Evolutionary conservation across 176 grass and related monocot species (phyloP).

Genomic region (Cenchrus fungigraminus): DNA sequence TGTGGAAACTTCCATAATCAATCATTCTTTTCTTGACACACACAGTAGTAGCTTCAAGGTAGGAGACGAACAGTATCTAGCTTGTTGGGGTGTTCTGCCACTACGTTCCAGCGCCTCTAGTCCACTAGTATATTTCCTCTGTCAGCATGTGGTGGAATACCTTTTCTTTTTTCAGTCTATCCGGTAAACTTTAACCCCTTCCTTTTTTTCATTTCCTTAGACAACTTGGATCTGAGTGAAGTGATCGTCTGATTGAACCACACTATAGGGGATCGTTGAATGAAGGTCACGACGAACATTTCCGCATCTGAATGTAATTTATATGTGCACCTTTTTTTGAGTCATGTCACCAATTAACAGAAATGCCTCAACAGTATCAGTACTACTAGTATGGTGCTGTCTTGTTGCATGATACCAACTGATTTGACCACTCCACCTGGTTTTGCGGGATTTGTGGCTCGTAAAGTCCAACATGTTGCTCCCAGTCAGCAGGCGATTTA

Average conservation of each 20-base stretch:
- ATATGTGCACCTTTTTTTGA: no score
- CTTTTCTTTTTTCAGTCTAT: neutral
- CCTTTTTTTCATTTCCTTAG: no score
- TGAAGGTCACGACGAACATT: neutral
- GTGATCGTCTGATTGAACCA: neutral
- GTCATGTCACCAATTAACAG: neutral
- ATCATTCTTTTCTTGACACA: neutral
- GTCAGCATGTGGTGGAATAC: neutral
- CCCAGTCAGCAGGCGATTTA: neutral
- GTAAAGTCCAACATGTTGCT: neutral
- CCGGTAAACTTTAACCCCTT: neutral
- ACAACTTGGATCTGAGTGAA: neutral
- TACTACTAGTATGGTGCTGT: neutral
- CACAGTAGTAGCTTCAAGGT: no score
- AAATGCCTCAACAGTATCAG: neutral
- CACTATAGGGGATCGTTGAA: neutral
- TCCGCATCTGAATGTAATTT: neutral
- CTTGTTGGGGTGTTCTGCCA: neutral
- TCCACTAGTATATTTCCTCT: neutral
- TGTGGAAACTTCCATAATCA: slow-evolving; percentile 26
- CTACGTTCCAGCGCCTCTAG: neutral
- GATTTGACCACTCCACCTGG: neutral
- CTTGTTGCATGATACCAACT: neutral
- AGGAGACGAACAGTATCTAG: neutral
- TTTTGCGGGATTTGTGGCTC: neutral